Evolutionary conservation across 23 red algal genomes (phyloP), one percentile per base, ranked within the genome.

Genomic region (Agarophyton chilense): DNA sequence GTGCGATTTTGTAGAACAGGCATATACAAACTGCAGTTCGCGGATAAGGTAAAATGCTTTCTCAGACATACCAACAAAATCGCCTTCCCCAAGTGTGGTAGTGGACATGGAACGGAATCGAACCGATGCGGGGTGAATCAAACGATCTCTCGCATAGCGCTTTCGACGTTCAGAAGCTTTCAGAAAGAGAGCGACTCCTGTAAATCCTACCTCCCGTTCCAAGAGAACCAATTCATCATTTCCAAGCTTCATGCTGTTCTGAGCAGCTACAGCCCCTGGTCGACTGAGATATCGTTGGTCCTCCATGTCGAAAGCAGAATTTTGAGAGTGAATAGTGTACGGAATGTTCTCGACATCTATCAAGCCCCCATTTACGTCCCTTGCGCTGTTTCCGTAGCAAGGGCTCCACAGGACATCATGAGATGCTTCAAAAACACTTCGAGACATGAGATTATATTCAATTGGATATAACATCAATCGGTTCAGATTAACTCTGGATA

Each of bases 381-480:
- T 56, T 41, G 85, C 67, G 32, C 85, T 71, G 4, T 77, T 89
- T 21, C 85, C 85, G 40, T 78, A 79, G n/a, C 85, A 89, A 78
- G 63, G 53, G 21, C 50, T 77, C 85, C 85, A 89, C 10, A 52
- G 25, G 28, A 71, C 85, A 57, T 63, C 73, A 7, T 89, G 63
- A 8, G 53, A 46, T 32, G 34, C 33, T 18, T 78, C 54, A 77
- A 71, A 89, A 28, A 46, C 31, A 40, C 67, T 74, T 41, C 60
- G 34, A 63, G 61, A 89, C 47, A 89, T 74, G 38, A 89, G 51
- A 35, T 89, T 89, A 34, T 78, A 72, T 31, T 89, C 85, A 50
- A 89, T 78, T 17, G 85, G 85, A 78, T 49, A 58, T 11, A 77
- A 17, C 53, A 74, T 10, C 53, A 62, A 66, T 13, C 61, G 70